These are phyloP conservation scores for Zygosaccharomyces rouxii DNA, from an alignment of 805 yeast species.

Conservation along the genomic window DNA sequence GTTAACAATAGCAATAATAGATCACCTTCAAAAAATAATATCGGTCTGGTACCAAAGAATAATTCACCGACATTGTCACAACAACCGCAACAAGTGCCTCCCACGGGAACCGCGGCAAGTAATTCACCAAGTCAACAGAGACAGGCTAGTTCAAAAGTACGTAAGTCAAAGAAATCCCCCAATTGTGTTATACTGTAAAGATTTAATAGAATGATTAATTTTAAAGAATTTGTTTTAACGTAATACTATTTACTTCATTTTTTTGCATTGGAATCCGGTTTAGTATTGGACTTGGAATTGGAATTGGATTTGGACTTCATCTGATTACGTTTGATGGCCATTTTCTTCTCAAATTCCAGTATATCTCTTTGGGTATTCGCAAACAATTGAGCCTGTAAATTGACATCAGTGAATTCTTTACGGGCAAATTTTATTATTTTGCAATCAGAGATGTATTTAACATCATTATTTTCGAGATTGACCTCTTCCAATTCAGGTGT, in stretches of 20 bases:
- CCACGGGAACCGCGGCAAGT: constrained; percentile 3
- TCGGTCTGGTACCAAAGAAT: not conserved
- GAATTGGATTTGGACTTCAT: not conserved
- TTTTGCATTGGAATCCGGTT: not conserved
- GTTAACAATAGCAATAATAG: not conserved
- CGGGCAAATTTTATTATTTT: constrained; percentile 49
- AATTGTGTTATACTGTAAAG: constrained; percentile 25
- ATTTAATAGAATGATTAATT: not conserved
- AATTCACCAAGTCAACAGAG: constrained; percentile 4
- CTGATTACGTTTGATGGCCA: constrained; percentile 62
- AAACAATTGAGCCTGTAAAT: constrained; percentile 55
- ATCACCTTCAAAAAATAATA: not conserved
- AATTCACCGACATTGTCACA: constrained; percentile 2
- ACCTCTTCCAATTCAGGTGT: constrained; percentile 63
- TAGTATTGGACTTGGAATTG: not conserved
- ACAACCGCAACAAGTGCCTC: not conserved
- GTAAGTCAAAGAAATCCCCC: constrained; percentile 21
- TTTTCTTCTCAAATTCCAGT: constrained; percentile 57
- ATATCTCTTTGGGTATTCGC: constrained; percentile 59
- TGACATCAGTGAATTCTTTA: constrained; percentile 58
- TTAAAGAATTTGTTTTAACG: constrained; percentile 1
- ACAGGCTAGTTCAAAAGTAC: constrained; percentile 8
- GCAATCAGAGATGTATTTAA: constrained; percentile 66
- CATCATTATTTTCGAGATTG: constrained; percentile 52
- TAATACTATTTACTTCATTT: constrained; percentile 5